These are phyloP conservation scores for Moniliophthora roreri DNA, from an alignment of 1,284 basidiomycete genomes.

Conservation along the genomic window DNA sequence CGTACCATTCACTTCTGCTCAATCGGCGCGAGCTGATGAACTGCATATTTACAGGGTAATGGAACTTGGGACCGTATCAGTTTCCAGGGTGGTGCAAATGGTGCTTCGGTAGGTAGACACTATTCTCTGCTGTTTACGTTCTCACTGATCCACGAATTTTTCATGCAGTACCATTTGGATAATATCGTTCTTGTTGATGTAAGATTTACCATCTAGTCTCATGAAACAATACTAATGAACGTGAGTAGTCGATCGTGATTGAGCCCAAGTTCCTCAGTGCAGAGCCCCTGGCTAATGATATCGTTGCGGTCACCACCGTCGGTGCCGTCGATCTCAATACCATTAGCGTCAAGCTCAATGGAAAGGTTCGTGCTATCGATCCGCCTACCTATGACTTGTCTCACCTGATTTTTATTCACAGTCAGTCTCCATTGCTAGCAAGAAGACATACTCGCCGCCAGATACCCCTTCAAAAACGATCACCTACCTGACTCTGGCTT, in stretches of 20 bases:
- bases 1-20: slow-evolving; percentile 8
- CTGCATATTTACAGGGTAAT: slow-evolving; percentile 24
- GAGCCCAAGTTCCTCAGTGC: slow-evolving; percentile 47
- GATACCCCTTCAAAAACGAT: slow-evolving; percentile 46
- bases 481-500: slow-evolving; percentile 43
- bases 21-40: background rate
- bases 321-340: slow-evolving; percentile 42
- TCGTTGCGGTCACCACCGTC: slow-evolving; percentile 45
- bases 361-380: slow-evolving; percentile 26
- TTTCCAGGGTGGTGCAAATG: slow-evolving; percentile 43
- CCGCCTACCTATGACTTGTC: background rate
- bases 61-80: slow-evolving; percentile 49
- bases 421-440: slow-evolving; percentile 32
- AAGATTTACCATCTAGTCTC: slow-evolving; percentile 13
- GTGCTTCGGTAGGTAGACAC: slow-evolving; percentile 33
- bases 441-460: slow-evolving; percentile 36
- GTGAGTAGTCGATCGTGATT: slow-evolving; percentile 36
- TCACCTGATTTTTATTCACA: slow-evolving; percentile 14
- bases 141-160: slow-evolving; percentile 8
- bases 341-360: slow-evolving; percentile 37
- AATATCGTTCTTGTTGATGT: slow-evolving; percentile 44
- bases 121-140: background rate
- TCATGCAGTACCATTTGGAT: slow-evolving; percentile 47
- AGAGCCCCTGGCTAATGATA: slow-evolving; percentile 44
- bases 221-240: slow-evolving; percentile 25